Percentiles rank a stretch among this genome's conserved stretches.
Conservation (phyloP, 805 yeast species). For the Pichia insulana region DNA sequence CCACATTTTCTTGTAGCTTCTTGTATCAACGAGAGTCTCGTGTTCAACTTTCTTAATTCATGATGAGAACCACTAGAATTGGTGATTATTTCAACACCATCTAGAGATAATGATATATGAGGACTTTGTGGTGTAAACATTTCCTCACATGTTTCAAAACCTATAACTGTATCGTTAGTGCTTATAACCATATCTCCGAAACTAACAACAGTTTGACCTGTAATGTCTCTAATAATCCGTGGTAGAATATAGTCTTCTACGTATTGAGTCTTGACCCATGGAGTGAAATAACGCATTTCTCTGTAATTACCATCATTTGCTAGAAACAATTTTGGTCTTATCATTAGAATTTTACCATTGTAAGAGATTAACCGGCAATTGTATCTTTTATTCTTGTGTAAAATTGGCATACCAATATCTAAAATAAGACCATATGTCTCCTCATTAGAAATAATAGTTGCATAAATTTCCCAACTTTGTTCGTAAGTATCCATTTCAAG, state of each 20-base stretch:
- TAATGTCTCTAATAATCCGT: conserved; percentile 49
- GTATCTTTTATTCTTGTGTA: conserved; percentile 81
- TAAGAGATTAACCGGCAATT: conserved; percentile 83
- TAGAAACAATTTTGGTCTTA: conserved; percentile 85
- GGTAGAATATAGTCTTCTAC: conserved; percentile 74
- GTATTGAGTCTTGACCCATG: conserved; percentile 77
- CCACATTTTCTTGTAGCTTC: conserved; percentile 97
- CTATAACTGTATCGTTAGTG: conserved; percentile 79
- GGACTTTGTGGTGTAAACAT: conserved; percentile 95
- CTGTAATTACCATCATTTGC: conserved; percentile 98
- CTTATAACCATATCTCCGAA: conserved; percentile 89
- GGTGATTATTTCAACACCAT: conserved; percentile 95
- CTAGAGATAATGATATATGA: conserved; percentile 82
- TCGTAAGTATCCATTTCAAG: conserved; percentile 79
- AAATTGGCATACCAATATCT: conserved; percentile 92
- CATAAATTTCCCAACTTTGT: conserved; percentile 94
- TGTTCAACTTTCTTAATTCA: conserved; percentile 81
- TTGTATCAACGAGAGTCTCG: conserved; percentile 72
- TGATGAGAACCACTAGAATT: conserved; percentile 98
- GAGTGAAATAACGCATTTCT: conserved; percentile 94
- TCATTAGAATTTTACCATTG: conserved; percentile 70
- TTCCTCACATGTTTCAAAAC: conserved; percentile 99
- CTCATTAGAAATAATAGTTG: conserved; percentile 57
- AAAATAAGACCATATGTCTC: conserved; percentile 69
- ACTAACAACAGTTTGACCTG: conserved; percentile 49